Evolutionary conservation across 2,329 filamentous ascomycete species (phyloP).

Genomic region (Diplodia mutila): DNA sequence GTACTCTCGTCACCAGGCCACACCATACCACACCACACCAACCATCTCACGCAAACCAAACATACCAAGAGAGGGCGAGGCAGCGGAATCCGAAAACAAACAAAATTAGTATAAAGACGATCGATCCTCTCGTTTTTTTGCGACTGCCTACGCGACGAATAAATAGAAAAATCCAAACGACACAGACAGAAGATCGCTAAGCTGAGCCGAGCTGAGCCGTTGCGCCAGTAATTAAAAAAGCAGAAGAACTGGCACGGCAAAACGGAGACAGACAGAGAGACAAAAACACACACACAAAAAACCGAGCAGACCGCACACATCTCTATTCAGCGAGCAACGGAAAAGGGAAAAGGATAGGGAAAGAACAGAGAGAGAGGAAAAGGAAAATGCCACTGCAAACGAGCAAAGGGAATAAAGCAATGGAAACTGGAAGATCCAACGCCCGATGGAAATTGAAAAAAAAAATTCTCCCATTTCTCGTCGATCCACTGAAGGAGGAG

Average conservation of each 20-base stretch:
- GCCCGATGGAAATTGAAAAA: neutral
- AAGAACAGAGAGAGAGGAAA: too few species aligned
- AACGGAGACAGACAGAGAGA: neutral
- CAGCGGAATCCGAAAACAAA: neutral
- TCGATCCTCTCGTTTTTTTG: neutral
- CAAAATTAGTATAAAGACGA: neutral
- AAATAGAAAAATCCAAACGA: neutral
- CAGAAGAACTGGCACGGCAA: too few species aligned
- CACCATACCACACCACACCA: neutral
- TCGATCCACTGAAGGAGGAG: neutral
- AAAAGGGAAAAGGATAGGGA: neutral
- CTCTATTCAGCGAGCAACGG: neutral
- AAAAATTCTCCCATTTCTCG: constrained; percentile 1
- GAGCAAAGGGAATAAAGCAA: neutral
- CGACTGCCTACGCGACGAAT: neutral
- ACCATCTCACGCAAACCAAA: neutral
- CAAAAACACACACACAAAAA: neutral
- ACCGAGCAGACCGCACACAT: neutral
- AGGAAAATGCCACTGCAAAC: neutral
- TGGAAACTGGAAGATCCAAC: neutral
- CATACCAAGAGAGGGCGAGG: neutral
- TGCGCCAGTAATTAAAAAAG: neutral
- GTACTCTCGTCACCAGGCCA: neutral
- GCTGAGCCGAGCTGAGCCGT: neutral
- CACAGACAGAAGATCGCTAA: neutral